Evolutionary conservation across 2,329 filamentous ascomycete genomes (phyloP).

Genomic region (Penicillium sp.): DNA sequence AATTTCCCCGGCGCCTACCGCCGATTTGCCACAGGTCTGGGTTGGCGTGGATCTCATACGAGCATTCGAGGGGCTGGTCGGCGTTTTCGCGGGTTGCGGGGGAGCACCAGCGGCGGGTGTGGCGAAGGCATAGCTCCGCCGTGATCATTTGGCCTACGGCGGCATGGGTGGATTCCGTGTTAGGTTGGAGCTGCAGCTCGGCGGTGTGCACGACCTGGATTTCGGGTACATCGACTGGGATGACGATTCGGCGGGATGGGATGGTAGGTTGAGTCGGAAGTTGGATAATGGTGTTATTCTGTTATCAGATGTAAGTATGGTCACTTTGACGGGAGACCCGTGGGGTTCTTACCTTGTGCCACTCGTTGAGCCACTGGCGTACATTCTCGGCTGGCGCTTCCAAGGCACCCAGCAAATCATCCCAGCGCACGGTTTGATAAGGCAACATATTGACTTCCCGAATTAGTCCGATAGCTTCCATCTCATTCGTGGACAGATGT

Average conservation of each 20-base stretch:
- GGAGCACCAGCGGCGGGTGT: slow-evolving; percentile 58
- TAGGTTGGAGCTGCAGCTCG: slow-evolving; percentile 36
- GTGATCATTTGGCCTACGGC: slow-evolving; percentile 50
- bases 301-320: slow-evolving; percentile 12
- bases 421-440: slow-evolving; percentile 58
- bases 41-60: slow-evolving; percentile 76
- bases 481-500: slow-evolving; percentile 49
- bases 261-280: slow-evolving; percentile 34
- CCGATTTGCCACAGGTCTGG: slow-evolving; percentile 82
- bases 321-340: slow-evolving; percentile 1
- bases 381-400: slow-evolving; percentile 48
- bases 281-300: slow-evolving; percentile 37
- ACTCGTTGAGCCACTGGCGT: slow-evolving; percentile 54
- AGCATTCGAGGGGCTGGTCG: slow-evolving; percentile 66
- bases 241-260: slow-evolving; percentile 67
- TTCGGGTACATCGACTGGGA: slow-evolving; percentile 86
- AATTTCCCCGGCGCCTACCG: slow-evolving; percentile 76
- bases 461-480: slow-evolving; percentile 57
- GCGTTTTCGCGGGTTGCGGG: slow-evolving; percentile 32
- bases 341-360: slow-evolving; percentile 54
- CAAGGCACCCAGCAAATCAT: slow-evolving; percentile 53
- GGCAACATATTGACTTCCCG: slow-evolving; percentile 53
- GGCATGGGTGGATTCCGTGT: slow-evolving; percentile 32
- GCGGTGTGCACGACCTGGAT: slow-evolving; percentile 81
- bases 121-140: slow-evolving; percentile 52